A percentile compares a stretch with the other conserved stretches of the same genome.
These are phyloP conservation scores for Tetracentron sinense DNA, from an alignment of 164 flowering plant species.

Conservation along the genomic window DNA sequence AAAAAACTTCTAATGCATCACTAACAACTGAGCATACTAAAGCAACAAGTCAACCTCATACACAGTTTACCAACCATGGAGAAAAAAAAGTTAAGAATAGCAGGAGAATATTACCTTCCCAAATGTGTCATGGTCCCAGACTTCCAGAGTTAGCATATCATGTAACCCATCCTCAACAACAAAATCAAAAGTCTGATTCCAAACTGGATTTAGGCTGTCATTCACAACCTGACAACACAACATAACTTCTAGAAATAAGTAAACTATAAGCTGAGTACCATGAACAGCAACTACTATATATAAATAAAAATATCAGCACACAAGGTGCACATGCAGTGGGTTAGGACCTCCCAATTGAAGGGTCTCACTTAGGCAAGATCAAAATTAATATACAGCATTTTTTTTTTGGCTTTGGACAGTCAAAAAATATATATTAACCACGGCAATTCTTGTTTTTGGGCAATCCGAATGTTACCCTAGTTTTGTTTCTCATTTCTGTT, in stretches of 20 bases:
- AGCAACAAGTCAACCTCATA: neutral
- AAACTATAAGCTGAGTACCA: neutral
- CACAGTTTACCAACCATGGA: neutral
- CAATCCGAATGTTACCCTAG: slow-evolving; percentile 52
- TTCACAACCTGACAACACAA: slow-evolving; percentile 67
- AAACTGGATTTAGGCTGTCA: slow-evolving; percentile 80
- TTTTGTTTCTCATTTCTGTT: slow-evolving; percentile 62
- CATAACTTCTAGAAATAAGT: neutral
- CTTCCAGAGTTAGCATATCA: slow-evolving; percentile 85
- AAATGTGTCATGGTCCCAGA: slow-evolving; percentile 96
- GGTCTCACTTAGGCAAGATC: neutral
- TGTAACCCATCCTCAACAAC: slow-evolving; percentile 97
- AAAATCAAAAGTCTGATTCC: slow-evolving; percentile 99
- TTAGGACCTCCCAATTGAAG: neutral
- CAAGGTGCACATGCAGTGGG: neutral
- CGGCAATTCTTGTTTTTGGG: neutral
- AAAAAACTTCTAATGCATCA: too few relatives aligned
- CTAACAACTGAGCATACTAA: neutral
- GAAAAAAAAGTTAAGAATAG: neutral
- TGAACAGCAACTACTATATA: neutral
- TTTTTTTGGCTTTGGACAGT: too few relatives aligned
- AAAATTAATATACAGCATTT: too few relatives aligned
- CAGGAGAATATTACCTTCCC: slow-evolving; percentile 65
- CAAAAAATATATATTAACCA: neutral
- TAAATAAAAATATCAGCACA: neutral